These are phyloP conservation scores for Vitis cinerea DNA, from an alignment of 164 flowering plant species.

Conservation along the genomic window DNA sequence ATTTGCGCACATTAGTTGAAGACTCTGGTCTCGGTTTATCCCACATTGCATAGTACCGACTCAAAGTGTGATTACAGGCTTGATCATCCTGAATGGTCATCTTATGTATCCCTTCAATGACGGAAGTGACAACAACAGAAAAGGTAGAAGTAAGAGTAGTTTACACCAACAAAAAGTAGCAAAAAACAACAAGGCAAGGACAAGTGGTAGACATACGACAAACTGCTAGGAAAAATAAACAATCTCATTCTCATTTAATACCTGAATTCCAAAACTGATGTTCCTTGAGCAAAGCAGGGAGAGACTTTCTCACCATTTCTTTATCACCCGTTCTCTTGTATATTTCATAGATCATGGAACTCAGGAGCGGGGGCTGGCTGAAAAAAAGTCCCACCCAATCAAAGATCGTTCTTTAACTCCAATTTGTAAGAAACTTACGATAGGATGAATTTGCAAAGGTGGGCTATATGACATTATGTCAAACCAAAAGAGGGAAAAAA, in stretches of 20 bases:
- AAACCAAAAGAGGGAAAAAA: no score
- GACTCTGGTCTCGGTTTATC: slow-evolving; percentile 92
- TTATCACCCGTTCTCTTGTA: slow-evolving; percentile 36
- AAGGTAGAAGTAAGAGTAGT: not conserved
- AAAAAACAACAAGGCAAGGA: not conserved
- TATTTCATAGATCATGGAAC: slow-evolving; percentile 46
- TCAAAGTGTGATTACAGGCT: slow-evolving; percentile 47
- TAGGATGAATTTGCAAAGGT: no score
- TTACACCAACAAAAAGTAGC: not conserved
- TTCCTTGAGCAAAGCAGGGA: slow-evolving; percentile 50
- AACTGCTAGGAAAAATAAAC: no score
- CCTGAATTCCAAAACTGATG: slow-evolving; percentile 53
- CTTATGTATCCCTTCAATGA: slow-evolving; percentile 55
- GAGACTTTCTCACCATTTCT: slow-evolving; percentile 29
- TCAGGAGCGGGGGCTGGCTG: slow-evolving; percentile 63
- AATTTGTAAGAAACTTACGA: not conserved
- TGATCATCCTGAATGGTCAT: slow-evolving; percentile 58
- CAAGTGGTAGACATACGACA: not conserved
- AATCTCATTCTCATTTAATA: slow-evolving; percentile 1
- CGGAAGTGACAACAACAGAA: not conserved
- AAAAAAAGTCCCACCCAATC: not conserved
- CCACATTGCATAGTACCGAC: slow-evolving; percentile 93
- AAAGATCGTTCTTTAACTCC: not conserved
- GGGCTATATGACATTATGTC: no score
- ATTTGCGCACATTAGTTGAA: slow-evolving; percentile 53